Conservation (phyloP, 1,284 basidiomycete species). For the Schizophyllum commune region DNA sequence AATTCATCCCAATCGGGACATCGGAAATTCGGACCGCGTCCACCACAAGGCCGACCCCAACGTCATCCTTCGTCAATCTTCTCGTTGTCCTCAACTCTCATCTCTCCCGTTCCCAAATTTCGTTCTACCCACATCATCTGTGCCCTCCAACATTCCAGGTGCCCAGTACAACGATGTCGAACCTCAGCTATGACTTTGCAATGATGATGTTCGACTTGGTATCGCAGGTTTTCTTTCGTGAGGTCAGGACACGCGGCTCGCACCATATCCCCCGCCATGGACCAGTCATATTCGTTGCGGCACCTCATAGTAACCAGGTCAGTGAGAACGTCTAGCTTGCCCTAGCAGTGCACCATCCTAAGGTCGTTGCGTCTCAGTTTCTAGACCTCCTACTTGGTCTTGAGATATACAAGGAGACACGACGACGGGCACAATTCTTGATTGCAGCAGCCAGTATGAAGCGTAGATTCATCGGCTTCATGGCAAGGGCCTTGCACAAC, state of each 20-base stretch:
- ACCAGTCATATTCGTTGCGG: slow-evolving; percentile 94
- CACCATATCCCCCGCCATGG: slow-evolving; percentile 92
- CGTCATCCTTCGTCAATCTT: no score
- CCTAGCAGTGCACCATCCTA: neutral
- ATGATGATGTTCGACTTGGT: slow-evolving; percentile 78
- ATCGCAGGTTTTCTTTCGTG: slow-evolving; percentile 95
- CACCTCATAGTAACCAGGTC: slow-evolving; percentile 95
- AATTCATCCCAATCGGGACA: no score
- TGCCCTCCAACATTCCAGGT: no score
- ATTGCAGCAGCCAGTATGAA: slow-evolving; percentile 93
- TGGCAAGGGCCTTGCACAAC: slow-evolving; percentile 81
- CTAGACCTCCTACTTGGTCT: slow-evolving; percentile 86
- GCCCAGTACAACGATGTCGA: neutral
- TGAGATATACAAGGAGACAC: slow-evolving; percentile 83
- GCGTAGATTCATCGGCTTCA: slow-evolving; percentile 74
- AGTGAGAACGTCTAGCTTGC: slow-evolving; percentile 13
- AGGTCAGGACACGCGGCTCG: slow-evolving; percentile 90
- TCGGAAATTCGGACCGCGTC: no score
- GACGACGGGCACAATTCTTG: slow-evolving; percentile 82
- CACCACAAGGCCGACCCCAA: no score
- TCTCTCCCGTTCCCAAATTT: no score
- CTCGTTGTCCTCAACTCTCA: no score
- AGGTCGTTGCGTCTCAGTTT: slow-evolving; percentile 50
- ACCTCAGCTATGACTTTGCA: slow-evolving; percentile 47
- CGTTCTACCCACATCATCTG: no score